Percentiles rank a stretch among this genome's conserved stretches.
Conservation (phyloP, 73 alveolate species). For the Stentor coeruleus region DNA sequence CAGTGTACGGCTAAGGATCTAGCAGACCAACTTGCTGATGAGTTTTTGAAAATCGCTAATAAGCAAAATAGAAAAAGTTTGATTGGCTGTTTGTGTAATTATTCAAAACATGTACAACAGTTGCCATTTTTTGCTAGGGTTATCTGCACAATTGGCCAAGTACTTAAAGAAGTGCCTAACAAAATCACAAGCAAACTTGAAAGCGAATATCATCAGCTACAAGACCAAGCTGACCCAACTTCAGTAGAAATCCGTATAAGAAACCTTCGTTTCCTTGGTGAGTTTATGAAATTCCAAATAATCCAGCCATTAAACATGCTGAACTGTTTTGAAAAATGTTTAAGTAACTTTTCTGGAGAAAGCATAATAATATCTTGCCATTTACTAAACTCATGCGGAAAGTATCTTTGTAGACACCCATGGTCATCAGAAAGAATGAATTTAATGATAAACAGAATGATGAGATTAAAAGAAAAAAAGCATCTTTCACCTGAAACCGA, state of each 20-base stretch:
- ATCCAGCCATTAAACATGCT: conserved; percentile 30
- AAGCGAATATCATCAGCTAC: not conserved
- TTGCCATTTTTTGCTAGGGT: conserved; percentile 11
- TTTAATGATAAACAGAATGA: not conserved
- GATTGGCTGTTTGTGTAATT: not conserved
- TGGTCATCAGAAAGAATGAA: not conserved
- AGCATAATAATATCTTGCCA: conserved; percentile 40
- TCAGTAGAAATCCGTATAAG: conserved; percentile 37
- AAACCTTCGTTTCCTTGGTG: conserved; percentile 47
- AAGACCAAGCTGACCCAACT: conserved; percentile 2
- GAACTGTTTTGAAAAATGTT: conserved; percentile 37
- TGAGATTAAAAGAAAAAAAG: not conserved
- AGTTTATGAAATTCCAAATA: conserved; percentile 45
- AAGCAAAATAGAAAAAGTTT: not conserved
- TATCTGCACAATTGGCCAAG: not conserved
- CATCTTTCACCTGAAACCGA: not conserved
- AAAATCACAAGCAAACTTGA: not conserved
- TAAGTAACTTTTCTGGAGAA: conserved; percentile 51
- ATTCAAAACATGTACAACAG: not conserved
- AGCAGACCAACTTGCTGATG: conserved; percentile 3
- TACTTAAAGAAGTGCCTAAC: not conserved
- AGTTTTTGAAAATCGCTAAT: conserved; percentile 3
- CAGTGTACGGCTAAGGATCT: not conserved
- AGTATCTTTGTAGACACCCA: conserved; percentile 34
- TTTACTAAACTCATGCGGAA: conserved; percentile 45